Evolutionary conservation across 2,329 filamentous ascomycete species (phyloP).

Genomic region (Ceratocystis eucalypticola): DNA sequence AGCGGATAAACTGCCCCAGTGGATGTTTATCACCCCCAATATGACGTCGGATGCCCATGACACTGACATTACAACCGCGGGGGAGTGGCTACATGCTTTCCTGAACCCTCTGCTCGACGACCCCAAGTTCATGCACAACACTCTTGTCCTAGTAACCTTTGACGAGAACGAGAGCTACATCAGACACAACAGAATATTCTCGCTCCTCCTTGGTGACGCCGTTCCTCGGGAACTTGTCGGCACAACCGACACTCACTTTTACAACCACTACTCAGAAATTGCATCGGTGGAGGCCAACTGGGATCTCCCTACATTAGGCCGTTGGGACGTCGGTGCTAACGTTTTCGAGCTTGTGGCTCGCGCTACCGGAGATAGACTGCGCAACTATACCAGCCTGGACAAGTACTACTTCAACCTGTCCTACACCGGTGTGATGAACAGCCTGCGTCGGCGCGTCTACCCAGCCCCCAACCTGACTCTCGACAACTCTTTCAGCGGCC

Average conservation of each 20-base stretch:
- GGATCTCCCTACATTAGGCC: slow-evolving; percentile 53
- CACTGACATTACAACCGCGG: slow-evolving; percentile 53
- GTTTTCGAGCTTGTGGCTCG: slow-evolving; percentile 49
- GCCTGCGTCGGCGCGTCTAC: slow-evolving; percentile 26
- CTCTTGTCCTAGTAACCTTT: slow-evolving; percentile 62
- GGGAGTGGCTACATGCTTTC: slow-evolving; percentile 53
- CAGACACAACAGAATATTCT: slow-evolving; percentile 53
- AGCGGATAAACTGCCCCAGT: slow-evolving; percentile 52
- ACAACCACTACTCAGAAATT: slow-evolving; percentile 59
- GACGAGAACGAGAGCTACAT: slow-evolving; percentile 64
- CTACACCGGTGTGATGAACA: slow-evolving; percentile 38
- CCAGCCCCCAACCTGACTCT: slow-evolving; percentile 31
- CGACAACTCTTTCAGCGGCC: slow-evolving; percentile 25
- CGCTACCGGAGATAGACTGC: slow-evolving; percentile 42
- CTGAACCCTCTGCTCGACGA: slow-evolving; percentile 56
- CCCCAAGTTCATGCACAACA: slow-evolving; percentile 59
- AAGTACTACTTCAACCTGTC: slow-evolving; percentile 39
- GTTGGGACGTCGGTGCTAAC: slow-evolving; percentile 60
- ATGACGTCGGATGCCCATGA: slow-evolving; percentile 70
- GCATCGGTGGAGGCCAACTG: slow-evolving; percentile 57
- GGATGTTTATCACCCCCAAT: slow-evolving; percentile 59
- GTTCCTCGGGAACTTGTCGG: slow-evolving; percentile 50
- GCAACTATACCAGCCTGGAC: slow-evolving; percentile 30
- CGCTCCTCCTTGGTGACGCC: slow-evolving; percentile 61
- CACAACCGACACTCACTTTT: slow-evolving; percentile 55